Conservation (phyloP, 495 filamentous ascomycete genomes). For the Cladorrhinum samala region DNA sequence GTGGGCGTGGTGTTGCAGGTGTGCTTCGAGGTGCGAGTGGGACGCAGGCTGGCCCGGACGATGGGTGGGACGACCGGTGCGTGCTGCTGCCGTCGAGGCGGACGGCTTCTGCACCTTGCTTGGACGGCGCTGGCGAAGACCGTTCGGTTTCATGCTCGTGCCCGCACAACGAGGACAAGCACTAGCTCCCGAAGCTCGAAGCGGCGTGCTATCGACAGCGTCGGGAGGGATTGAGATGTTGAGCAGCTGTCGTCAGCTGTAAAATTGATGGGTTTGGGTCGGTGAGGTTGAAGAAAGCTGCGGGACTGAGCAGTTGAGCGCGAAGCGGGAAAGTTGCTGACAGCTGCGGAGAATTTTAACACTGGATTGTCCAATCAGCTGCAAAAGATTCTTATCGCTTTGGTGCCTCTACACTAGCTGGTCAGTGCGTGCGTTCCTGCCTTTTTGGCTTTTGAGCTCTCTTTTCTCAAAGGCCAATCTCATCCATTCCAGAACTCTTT, state of each 20-base stretch:
- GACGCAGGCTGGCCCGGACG: conserved; percentile 17
- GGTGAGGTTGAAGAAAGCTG: conserved; percentile 10
- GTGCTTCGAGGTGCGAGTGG: conserved; percentile 8
- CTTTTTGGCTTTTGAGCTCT: too few relatives aligned
- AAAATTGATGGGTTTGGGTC: conserved; percentile 11
- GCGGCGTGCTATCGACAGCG: conserved; percentile 8
- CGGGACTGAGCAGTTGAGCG: conserved; percentile 1
- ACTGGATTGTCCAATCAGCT: conserved; percentile 18
- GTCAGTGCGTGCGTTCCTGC: conserved; percentile 1
- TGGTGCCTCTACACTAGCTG: too few relatives aligned
- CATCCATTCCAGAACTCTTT: too few relatives aligned
- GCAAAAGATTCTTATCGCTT: too few relatives aligned
- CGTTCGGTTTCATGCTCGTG: conserved; percentile 27
- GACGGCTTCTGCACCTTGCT: conserved; percentile 39
- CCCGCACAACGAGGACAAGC: conserved; percentile 5
- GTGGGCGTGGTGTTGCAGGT: not conserved
- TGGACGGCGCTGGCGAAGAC: conserved; percentile 28
- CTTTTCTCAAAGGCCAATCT: too few relatives aligned
- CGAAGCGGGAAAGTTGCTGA: conserved; percentile 1
- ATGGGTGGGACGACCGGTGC: conserved; percentile 16
- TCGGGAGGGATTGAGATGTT: conserved; percentile 12
- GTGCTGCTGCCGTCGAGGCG: conserved; percentile 18
- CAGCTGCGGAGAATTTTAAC: conserved; percentile 12
- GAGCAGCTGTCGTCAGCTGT: conserved; percentile 35
- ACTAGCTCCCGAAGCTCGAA: conserved; percentile 1